Conservation (phyloP, 2,329 filamentous ascomycete species). For the Venturia asperata region DNA sequence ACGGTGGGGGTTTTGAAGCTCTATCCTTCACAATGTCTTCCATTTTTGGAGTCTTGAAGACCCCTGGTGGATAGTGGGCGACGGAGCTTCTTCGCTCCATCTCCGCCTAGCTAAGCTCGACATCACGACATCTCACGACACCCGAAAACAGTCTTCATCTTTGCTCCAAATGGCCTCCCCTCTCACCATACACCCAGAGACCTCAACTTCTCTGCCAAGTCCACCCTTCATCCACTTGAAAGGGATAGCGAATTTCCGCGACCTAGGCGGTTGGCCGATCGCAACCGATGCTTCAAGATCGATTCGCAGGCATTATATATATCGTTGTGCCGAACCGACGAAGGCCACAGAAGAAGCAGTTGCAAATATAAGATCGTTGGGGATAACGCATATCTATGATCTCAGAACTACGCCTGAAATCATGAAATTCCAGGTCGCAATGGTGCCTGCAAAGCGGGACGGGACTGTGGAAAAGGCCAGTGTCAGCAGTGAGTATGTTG, state of each 20-base stretch:
- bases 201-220: not conserved
- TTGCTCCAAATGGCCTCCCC: not conserved
- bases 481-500: not conserved
- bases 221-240: conserved; percentile 14
- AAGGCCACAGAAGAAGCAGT: conserved; percentile 9
- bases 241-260: conserved; percentile 12
- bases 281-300: not conserved
- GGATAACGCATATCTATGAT: conserved; percentile 62
- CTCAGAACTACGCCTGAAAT: conserved; percentile 39
- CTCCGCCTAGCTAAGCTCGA: too few species aligned
- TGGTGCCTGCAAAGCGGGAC: not conserved
- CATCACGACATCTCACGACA: too few species aligned
- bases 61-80: too few species aligned
- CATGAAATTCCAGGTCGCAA: conserved; percentile 8
- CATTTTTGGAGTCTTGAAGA: too few species aligned
- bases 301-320: conserved; percentile 5
- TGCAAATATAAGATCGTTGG: conserved; percentile 31
- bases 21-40: too few species aligned
- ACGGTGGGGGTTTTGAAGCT: too few species aligned
- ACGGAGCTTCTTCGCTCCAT: too few species aligned
- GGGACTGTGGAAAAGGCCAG: not conserved
- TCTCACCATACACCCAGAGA: not conserved
- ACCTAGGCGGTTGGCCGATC: conserved; percentile 12
- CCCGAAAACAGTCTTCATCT: too few species aligned
- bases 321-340: conserved; percentile 12